A percentile compares a stretch with the other conserved stretches of the same genome.
Conservation (phyloP, 1,139 yeast species). For the Pneumocystis jirovecii region DNA sequence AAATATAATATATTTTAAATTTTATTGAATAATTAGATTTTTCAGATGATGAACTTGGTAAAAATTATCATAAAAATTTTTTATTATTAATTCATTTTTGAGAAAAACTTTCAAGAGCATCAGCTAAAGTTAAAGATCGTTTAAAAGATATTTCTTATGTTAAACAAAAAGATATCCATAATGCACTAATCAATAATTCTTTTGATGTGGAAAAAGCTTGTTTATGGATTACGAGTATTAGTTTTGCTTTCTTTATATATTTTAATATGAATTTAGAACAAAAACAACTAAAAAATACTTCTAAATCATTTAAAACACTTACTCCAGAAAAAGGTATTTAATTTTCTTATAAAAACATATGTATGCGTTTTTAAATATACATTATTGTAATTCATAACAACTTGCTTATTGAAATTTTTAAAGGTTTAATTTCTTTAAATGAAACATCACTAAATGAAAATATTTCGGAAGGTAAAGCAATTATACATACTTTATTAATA, state of each 20-base stretch:
- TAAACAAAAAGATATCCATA: slow-evolving; percentile 30
- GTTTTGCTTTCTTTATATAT: neutral
- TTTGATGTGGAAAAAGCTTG: slow-evolving; percentile 42
- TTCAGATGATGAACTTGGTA: neutral
- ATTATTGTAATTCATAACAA: neutral
- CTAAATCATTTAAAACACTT: neutral
- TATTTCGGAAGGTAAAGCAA: neutral
- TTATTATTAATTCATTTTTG: neutral
- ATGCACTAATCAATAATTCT: slow-evolving; percentile 46
- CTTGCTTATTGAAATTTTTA: neutral
- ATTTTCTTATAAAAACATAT: neutral
- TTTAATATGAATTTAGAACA: slow-evolving; percentile 7
- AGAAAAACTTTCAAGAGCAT: neutral
- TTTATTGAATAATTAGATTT: neutral
- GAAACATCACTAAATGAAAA: neutral
- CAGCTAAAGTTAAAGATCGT: neutral
- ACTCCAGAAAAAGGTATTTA: slow-evolving; percentile 12
- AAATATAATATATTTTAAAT: neutral
- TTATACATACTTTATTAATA: neutral
- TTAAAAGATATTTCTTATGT: neutral
- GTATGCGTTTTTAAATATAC: neutral
- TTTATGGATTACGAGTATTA: slow-evolving; percentile 35
- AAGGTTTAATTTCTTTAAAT: neutral
- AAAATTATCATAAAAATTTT: neutral
- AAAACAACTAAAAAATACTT: slow-evolving; percentile 7